Percentiles rank a stretch among this genome's conserved stretches.
phyloP scores from a whole-genome alignment of 2,329 filamentous ascomycete species.

The Arthrobotrys entomopaga region DNA sequence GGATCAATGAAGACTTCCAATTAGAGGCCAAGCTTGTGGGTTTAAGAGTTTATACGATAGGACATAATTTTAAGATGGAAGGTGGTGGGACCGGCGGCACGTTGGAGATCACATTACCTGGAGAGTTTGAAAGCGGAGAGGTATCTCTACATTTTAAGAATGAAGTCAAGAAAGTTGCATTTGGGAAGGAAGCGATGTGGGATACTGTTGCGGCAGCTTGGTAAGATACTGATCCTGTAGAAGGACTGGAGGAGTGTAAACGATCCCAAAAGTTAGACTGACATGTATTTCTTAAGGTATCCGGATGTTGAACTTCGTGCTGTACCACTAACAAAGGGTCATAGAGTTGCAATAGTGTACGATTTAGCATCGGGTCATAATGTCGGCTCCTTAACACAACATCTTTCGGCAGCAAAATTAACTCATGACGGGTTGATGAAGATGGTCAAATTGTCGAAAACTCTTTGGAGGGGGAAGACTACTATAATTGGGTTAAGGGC shows the following conservation, averaged over 20 bases:
- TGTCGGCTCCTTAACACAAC: not conserved
- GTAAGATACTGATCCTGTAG: constrained; percentile 1
- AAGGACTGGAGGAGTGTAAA: not conserved
- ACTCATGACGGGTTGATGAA: not conserved
- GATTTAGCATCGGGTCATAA: not conserved
- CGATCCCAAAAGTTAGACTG: not conserved
- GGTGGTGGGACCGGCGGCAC: not conserved
- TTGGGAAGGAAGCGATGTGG: not conserved
- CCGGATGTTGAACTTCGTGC: not conserved
- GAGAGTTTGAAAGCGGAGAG: constrained; percentile 15
- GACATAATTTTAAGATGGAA: not conserved
- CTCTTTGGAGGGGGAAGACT: not conserved
- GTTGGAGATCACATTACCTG: constrained; percentile 21
- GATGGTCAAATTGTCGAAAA: not conserved
- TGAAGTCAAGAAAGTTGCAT: constrained; percentile 1
- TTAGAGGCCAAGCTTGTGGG: not conserved
- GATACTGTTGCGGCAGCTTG: constrained; percentile 23
- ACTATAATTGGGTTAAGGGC: not conserved
- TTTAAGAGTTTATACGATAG: constrained; percentile 7
- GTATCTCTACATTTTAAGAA: not conserved
- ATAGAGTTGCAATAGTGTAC: constrained; percentile 27
- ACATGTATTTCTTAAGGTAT: constrained; percentile 10
- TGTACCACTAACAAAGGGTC: not conserved
- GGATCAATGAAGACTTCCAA: not conserved
- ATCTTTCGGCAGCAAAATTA: not conserved